Evolutionary conservation across 352 stramenopile genomes (phyloP).

Genomic region (Pythium periplocum): DNA sequence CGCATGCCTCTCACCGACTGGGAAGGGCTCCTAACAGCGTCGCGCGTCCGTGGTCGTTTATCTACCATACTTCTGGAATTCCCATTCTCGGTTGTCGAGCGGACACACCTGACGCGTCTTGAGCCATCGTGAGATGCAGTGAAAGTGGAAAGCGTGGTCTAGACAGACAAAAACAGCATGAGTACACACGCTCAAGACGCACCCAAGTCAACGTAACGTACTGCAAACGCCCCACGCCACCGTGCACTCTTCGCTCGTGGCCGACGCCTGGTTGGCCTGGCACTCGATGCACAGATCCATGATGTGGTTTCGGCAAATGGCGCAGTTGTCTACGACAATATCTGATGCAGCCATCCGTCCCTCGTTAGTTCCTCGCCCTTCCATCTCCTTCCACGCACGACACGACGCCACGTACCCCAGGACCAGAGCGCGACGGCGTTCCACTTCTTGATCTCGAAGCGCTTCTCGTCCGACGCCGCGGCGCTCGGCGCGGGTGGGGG

Average conservation of each 20-base stretch:
- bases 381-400: neutral
- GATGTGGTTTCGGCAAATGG: conserved; percentile 99
- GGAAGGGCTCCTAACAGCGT: neutral
- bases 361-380: neutral
- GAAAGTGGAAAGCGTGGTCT: conserved; percentile 99
- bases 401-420: conserved; percentile 76
- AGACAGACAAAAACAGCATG: conserved; percentile 70
- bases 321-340: conserved; percentile 89
- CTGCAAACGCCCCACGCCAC: conserved; percentile 85
- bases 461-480: conserved; percentile 57
- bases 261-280: conserved; percentile 91
- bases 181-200: neutral
- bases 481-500: conserved; percentile 9
- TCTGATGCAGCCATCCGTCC: conserved; percentile 27
- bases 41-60: conserved; percentile 20
- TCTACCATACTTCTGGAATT: conserved; percentile 97
- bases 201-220: conserved; percentile 25
- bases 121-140: conserved; percentile 99
- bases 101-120: conserved; percentile 99
- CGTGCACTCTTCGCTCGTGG: conserved; percentile 84
- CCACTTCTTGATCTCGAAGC: conserved; percentile 99
- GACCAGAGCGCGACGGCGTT: conserved; percentile 99
- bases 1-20: too few species aligned
- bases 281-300: conserved; percentile 99
- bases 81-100: conserved; percentile 99